Percentiles rank a stretch among this genome's conserved stretches.
Conservation (phyloP, 1,284 basidiomycete genomes). For the Trichosporon sp. region DNA sequence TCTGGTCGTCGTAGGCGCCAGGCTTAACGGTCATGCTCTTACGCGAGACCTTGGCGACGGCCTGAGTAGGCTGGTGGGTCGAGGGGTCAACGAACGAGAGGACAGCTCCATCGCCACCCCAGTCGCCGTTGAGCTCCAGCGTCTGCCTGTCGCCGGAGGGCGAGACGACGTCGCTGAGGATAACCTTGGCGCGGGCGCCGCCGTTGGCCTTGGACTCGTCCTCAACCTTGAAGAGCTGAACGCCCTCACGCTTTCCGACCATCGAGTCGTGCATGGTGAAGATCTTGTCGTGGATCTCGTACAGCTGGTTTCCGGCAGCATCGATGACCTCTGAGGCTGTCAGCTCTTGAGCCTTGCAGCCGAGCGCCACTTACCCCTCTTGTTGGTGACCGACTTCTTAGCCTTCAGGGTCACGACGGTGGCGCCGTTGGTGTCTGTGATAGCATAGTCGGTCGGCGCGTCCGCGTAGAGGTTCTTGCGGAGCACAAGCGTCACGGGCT, state of each 20-base stretch:
- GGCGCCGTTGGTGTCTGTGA: not conserved
- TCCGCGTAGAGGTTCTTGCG: constrained; percentile 1
- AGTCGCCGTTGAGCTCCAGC: not conserved
- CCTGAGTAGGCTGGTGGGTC: constrained; percentile 4
- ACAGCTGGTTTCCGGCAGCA: not conserved
- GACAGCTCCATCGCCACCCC: not conserved
- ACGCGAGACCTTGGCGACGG: constrained; percentile 3
- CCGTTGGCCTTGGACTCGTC: constrained; percentile 2
- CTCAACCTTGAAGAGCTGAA: not conserved
- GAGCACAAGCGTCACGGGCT: not conserved
- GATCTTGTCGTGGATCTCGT: not conserved
- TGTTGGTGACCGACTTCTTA: not conserved
- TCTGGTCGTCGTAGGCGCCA: not conserved
- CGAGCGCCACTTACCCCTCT: not conserved
- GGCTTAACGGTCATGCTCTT: not conserved
- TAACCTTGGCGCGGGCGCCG: not conserved
- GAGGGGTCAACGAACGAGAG: not conserved
- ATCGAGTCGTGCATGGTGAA: not conserved
- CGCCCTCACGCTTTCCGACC: not conserved
- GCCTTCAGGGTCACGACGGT: not conserved
- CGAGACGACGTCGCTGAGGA: not conserved
- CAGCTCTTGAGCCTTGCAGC: not conserved
- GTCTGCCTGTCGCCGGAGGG: not conserved
- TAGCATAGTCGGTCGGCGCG: not conserved
- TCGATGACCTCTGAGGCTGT: not conserved